Evolutionary conservation across 805 yeast species (phyloP).

Genomic region (Yarrowia alimentaria): DNA sequence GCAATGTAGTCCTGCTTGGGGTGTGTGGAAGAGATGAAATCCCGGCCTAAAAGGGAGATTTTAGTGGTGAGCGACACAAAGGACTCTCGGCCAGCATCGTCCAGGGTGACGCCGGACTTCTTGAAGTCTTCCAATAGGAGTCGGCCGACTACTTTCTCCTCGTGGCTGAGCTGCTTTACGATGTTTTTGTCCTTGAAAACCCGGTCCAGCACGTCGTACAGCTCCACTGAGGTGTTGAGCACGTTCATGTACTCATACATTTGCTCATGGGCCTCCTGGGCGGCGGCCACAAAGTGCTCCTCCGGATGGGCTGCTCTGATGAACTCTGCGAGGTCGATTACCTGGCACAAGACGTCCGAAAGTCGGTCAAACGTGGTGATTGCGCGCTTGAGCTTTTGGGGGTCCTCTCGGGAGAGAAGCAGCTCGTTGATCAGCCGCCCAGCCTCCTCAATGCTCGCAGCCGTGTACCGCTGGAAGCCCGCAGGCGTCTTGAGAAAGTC

Average conservation of each 20-base stretch:
- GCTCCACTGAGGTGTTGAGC: slow-evolving; percentile 75
- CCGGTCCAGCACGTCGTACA: slow-evolving; percentile 59
- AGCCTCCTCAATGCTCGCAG: slow-evolving; percentile 63
- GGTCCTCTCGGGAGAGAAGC: slow-evolving; percentile 38
- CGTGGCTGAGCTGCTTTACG: slow-evolving; percentile 50
- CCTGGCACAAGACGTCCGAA: slow-evolving; percentile 86
- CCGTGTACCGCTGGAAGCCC: slow-evolving; percentile 68
- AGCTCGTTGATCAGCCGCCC: slow-evolving; percentile 59
- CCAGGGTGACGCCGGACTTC: slow-evolving; percentile 84
- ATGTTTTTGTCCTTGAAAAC: slow-evolving; percentile 49
- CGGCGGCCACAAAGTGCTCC: slow-evolving; percentile 64
- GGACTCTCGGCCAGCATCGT: slow-evolving; percentile 55
- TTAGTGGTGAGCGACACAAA: slow-evolving; percentile 78
- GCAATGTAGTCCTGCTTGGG: slow-evolving; percentile 36
- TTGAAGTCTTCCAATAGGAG: slow-evolving; percentile 80
- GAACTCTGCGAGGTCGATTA: slow-evolving; percentile 90
- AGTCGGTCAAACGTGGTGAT: slow-evolving; percentile 73
- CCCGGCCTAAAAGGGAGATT: slow-evolving; percentile 78
- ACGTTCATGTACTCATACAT: slow-evolving; percentile 94
- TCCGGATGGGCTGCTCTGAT: slow-evolving; percentile 86
- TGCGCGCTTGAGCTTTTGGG: slow-evolving; percentile 44
- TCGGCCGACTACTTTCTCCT: slow-evolving; percentile 80
- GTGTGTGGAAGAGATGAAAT: slow-evolving; percentile 55
- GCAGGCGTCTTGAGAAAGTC: slow-evolving; percentile 65
- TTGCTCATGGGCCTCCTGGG: slow-evolving; percentile 81